Evolutionary conservation across 305 asterid genomes (phyloP).

Genomic region (Fraxinus latifolia): DNA sequence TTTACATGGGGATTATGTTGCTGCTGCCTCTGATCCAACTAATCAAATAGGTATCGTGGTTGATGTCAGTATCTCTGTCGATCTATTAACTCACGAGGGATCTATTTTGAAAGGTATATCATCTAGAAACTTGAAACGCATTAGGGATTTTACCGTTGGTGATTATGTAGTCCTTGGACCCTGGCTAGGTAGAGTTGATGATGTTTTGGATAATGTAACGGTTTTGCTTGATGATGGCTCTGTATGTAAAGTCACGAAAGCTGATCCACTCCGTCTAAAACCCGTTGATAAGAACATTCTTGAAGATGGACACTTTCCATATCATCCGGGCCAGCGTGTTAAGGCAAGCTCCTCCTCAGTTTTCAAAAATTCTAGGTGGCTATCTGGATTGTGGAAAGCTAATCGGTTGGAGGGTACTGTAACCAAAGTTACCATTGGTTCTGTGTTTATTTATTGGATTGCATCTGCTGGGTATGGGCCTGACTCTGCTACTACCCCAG

Average conservation of each 20-base stretch:
- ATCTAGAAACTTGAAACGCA: slow-evolving; percentile 62
- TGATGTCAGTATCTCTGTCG: slow-evolving; percentile 60
- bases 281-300: slow-evolving; percentile 64
- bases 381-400: slow-evolving; percentile 93
- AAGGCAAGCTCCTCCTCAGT: slow-evolving; percentile 85
- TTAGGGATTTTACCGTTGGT: slow-evolving; percentile 79
- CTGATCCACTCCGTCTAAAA: slow-evolving; percentile 76
- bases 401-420: slow-evolving; percentile 84
- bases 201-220: slow-evolving; percentile 83
- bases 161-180: slow-evolving; percentile 91
- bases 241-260: slow-evolving; percentile 82
- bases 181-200: slow-evolving; percentile 95
- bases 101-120: slow-evolving; percentile 48
- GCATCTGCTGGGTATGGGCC: slow-evolving; percentile 95
- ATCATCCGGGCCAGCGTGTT: slow-evolving; percentile 95
- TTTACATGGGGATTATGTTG: slow-evolving; percentile 91
- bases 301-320: slow-evolving; percentile 88
- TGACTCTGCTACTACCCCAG: slow-evolving; percentile 68
- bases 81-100: slow-evolving; percentile 62
- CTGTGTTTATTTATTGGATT: slow-evolving; percentile 85
- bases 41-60: slow-evolving; percentile 93
- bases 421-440: slow-evolving; percentile 83
- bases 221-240: slow-evolving; percentile 93
- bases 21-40: slow-evolving; percentile 80
- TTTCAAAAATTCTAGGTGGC: slow-evolving; percentile 89